Evolutionary conservation across 2,329 filamentous ascomycete species (phyloP).

Genomic region (Rhynchosporium secalis): DNA sequence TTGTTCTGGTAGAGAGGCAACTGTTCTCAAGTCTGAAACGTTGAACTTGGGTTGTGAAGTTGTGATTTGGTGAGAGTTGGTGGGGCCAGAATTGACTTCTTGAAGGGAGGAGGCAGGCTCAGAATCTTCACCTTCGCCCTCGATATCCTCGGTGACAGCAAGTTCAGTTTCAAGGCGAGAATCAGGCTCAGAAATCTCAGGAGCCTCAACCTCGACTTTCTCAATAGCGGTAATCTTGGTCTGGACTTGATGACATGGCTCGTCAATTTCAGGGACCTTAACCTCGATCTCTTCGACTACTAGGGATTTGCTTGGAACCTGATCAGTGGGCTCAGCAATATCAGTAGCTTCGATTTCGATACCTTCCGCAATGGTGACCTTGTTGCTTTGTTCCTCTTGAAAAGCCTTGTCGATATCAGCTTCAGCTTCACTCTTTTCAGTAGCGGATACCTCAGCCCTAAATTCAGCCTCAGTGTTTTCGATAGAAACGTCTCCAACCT

Average conservation of each 20-base stretch:
- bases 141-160: too few relatives aligned
- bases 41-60: neutral
- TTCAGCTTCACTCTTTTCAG: too few relatives aligned
- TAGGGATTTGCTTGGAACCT: neutral
- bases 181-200: neutral
- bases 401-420: neutral
- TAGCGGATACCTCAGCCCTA: neutral
- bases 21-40: neutral
- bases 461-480: neutral
- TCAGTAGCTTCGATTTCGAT: neutral
- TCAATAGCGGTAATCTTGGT: neutral
- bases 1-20: neutral
- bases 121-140: too few relatives aligned
- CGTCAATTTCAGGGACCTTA: neutral
- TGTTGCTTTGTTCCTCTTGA: neutral
- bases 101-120: neutral
- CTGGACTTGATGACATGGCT: neutral
- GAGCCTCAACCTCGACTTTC: neutral
- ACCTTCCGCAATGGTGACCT: neutral
- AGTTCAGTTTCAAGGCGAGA: neutral
- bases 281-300: neutral
- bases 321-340: neutral
- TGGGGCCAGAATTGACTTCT: neutral
- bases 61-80: neutral
- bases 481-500: neutral